A percentile compares a stretch with the other conserved stretches of the same genome.
These are phyloP conservation scores for Escovopsis sp. DNA, from an alignment of 2,329 filamentous ascomycete genomes.

Conservation along the genomic window DNA sequence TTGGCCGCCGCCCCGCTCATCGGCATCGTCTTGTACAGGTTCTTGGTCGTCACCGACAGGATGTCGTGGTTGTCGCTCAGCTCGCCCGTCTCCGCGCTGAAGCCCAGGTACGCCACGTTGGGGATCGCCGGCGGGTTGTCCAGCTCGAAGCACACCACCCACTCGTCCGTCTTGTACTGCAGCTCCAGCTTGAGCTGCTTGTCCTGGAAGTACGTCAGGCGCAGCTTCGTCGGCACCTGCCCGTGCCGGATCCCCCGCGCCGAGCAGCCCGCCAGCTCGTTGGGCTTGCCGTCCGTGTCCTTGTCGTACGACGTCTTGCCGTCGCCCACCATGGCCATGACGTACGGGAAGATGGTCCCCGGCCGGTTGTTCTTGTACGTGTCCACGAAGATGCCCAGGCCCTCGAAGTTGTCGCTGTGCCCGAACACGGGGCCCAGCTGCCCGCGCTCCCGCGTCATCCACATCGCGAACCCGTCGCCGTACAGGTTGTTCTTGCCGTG, in stretches of 20 bases:
- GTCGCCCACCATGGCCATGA: slow-evolving; percentile 97
- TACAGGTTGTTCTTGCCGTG: slow-evolving; percentile 79
- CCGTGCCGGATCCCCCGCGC: slow-evolving; percentile 78
- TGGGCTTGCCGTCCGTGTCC: slow-evolving; percentile 82
- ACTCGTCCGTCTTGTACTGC: slow-evolving; percentile 86
- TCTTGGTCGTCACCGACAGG: slow-evolving; percentile 70
- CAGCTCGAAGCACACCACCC: slow-evolving; percentile 78
- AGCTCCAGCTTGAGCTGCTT: slow-evolving; percentile 80
- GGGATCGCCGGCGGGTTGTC: slow-evolving; percentile 62
- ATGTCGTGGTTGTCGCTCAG: slow-evolving; percentile 97
- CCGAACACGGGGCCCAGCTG: slow-evolving; percentile 76
- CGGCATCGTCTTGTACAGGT: slow-evolving; percentile 59
- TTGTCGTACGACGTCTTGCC: slow-evolving; percentile 83
- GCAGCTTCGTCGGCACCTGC: slow-evolving; percentile 66
- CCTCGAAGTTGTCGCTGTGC: slow-evolving; percentile 76
- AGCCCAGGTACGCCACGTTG: slow-evolving; percentile 57
- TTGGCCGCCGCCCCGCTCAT: slow-evolving; percentile 22
- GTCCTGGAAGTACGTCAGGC: slow-evolving; percentile 92
- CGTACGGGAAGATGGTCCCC: slow-evolving; percentile 87
- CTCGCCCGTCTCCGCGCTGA: slow-evolving; percentile 85
- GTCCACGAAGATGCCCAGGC: slow-evolving; percentile 88
- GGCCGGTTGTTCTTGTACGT: slow-evolving; percentile 99
- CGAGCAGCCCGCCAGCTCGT: slow-evolving; percentile 89
- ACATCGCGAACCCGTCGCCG: slow-evolving; percentile 94
- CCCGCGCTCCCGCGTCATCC: slow-evolving; percentile 88